These are phyloP conservation scores for Mallotus nudiflorus DNA, from an alignment of 345 rosid genomes.

Conservation along the genomic window DNA sequence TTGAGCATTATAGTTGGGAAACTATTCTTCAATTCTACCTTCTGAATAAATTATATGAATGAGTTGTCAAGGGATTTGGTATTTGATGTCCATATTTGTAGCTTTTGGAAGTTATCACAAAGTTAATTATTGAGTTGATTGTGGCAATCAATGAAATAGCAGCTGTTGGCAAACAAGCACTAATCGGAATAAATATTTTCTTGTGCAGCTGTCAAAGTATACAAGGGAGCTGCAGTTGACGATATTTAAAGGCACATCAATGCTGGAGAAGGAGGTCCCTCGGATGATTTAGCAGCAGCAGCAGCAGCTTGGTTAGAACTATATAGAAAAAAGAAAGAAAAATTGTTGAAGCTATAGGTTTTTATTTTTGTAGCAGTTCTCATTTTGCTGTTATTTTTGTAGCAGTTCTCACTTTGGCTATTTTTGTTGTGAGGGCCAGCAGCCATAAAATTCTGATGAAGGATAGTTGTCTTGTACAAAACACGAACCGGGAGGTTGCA, in stretches of 20 bases:
- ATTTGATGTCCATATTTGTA: no score
- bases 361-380: neutral
- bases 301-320: neutral
- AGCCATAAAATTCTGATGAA: neutral
- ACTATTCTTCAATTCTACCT: no score
- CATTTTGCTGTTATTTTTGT: slow-evolving; percentile 14
- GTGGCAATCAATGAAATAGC: no score
- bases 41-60: no score
- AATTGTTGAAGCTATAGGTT: neutral
- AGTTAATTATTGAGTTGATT: no score
- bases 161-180: no score
- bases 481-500: slow-evolving; percentile 5
- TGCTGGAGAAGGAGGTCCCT: slow-evolving; percentile 81
- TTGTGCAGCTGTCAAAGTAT: slow-evolving; percentile 57
- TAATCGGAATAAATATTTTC: no score
- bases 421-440: slow-evolving; percentile 8
- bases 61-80: no score
- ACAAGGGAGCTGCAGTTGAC: slow-evolving; percentile 73
- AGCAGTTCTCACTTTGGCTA: slow-evolving; percentile 1
- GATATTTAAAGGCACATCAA: slow-evolving; percentile 77
- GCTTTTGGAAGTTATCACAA: no score
- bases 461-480: slow-evolving; percentile 20
- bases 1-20: no score
- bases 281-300: slow-evolving; percentile 3
- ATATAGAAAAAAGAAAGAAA: neutral